Percentiles rank a stretch among this genome's conserved stretches.
These are phyloP conservation scores for Colletotrichum brevisporum DNA, from an alignment of 2,329 filamentous ascomycete species.

Conservation along the genomic window DNA sequence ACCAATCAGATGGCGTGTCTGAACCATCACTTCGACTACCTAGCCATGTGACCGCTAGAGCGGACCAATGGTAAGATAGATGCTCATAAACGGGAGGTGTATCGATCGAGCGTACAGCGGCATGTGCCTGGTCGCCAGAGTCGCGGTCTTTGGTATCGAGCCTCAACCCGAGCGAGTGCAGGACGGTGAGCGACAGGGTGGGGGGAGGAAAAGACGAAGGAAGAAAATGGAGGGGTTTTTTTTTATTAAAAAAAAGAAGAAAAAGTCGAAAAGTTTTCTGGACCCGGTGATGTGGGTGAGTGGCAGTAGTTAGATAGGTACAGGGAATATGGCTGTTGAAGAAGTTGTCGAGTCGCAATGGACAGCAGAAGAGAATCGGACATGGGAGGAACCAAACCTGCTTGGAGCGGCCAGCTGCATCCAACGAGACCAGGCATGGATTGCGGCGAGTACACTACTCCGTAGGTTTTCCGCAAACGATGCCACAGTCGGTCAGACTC, in stretches of 20 bases:
- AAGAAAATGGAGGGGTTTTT: neutral
- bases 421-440: no score
- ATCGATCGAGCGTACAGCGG: neutral
- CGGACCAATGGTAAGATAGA: slow-evolving; percentile 21
- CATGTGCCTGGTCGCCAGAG: neutral
- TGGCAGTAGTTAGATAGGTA: neutral
- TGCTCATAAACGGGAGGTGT: neutral
- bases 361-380: neutral
- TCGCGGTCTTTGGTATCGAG: neutral
- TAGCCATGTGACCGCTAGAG: slow-evolving; percentile 8
- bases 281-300: slow-evolving; percentile 24
- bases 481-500: no score
- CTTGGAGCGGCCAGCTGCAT: neutral
- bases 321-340: slow-evolving; percentile 30
- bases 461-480: no score
- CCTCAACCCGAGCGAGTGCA: slow-evolving; percentile 3
- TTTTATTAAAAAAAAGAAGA: neutral
- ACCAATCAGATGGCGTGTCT: slow-evolving; percentile 29
- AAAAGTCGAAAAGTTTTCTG: slow-evolving; percentile 2
- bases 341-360: slow-evolving; percentile 20
- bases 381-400: slow-evolving; percentile 20
- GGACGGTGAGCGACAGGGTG: neutral
- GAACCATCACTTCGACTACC: slow-evolving; percentile 15
- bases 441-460: no score
- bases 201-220: neutral